Evolutionary conservation across 192 early-diverging fungal genomes (phyloP).

Genomic region (Umbelopsis isabellina): DNA sequence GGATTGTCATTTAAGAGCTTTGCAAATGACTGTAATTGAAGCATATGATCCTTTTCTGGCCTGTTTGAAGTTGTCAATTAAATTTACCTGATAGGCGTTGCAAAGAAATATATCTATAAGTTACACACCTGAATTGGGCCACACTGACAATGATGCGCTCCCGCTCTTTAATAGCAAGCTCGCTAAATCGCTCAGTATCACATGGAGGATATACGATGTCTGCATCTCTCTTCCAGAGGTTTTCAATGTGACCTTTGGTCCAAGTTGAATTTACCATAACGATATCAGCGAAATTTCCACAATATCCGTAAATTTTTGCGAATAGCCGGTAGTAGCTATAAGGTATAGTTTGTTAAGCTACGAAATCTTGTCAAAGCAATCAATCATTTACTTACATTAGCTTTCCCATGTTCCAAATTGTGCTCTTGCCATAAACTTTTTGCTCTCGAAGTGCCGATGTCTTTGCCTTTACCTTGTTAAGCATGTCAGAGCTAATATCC

Average conservation of each 20-base stretch:
- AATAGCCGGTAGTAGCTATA: conserved; percentile 83
- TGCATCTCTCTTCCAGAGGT: conserved; percentile 77
- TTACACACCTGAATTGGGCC: conserved; percentile 82
- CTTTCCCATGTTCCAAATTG: conserved; percentile 62
- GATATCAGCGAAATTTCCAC: conserved; percentile 78
- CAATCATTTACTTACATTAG: conserved; percentile 46
- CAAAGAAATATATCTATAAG: conserved; percentile 8
- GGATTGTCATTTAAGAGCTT: conserved; percentile 65
- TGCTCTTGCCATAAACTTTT: conserved; percentile 53
- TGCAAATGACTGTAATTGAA: conserved; percentile 81
- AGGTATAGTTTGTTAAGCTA: neutral
- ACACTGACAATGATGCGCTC: conserved; percentile 77
- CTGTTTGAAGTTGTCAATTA: conserved; percentile 39
- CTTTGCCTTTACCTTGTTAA: conserved; percentile 65
- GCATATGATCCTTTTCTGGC: conserved; percentile 90
- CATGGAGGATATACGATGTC: conserved; percentile 92
- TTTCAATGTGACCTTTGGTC: conserved; percentile 90
- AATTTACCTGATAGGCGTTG: neutral
- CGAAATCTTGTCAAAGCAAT: neutral
- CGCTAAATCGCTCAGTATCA: conserved; percentile 69
- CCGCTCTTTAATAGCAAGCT: conserved; percentile 58
- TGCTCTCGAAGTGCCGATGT: conserved; percentile 66
- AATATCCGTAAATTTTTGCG: conserved; percentile 72
- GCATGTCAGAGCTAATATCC: conserved; percentile 81
- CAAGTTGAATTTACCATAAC: conserved; percentile 97